phyloP scores from a whole-genome alignment of 208 protist species.

The Phytomonas francai region DNA sequence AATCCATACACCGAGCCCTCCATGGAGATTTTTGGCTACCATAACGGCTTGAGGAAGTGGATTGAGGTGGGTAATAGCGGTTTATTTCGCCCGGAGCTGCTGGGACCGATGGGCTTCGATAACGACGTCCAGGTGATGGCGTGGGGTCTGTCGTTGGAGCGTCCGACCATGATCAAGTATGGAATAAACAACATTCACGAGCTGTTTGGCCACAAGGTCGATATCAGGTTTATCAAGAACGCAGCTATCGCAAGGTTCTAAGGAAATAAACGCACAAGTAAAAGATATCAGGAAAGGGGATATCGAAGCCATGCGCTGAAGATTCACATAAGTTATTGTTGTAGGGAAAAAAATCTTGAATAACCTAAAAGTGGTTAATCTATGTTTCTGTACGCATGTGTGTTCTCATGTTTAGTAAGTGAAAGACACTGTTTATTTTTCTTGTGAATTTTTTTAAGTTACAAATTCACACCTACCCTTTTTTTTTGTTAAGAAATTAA shows the following conservation, averaged over 20 bases:
- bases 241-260: constrained; percentile 85
- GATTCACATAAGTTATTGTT: constrained; percentile 4
- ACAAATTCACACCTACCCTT: background rate
- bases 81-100: constrained; percentile 98
- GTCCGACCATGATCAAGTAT: constrained; percentile 99
- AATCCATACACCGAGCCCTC: constrained; percentile 99
- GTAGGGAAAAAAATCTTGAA: background rate
- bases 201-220: constrained; percentile 96
- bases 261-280: background rate
- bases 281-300: background rate
- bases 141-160: constrained; percentile 99
- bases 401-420: background rate
- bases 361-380: background rate
- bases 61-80: constrained; percentile 99
- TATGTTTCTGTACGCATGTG: background rate
- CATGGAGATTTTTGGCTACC: constrained; percentile 99
- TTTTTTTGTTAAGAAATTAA: background rate
- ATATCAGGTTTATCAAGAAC: constrained; percentile 82
- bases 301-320: background rate
- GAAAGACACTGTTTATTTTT: background rate
- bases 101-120: constrained; percentile 97
- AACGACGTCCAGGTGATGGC: constrained; percentile 97
- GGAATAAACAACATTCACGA: constrained; percentile 98
- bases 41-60: constrained; percentile 93
- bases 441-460: background rate